Evolutionary conservation across 106 monocot species (phyloP), one percentile per base, ranked within the genome.

Genomic region (Vanilla planifolia): DNA sequence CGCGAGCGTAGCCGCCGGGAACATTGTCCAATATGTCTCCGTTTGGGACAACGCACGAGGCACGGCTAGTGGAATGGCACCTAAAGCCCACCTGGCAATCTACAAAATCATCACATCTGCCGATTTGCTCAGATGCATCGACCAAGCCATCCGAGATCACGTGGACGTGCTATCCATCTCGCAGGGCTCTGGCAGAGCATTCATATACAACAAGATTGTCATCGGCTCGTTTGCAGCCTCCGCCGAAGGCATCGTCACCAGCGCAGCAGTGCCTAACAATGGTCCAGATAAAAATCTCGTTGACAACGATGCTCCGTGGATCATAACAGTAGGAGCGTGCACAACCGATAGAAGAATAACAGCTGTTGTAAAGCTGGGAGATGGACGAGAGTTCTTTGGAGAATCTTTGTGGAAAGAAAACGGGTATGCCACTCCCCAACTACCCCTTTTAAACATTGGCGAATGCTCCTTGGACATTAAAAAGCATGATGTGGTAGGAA

Each of bases 1-100:
- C 0, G 62, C 80, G 3, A 68, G 71, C 45, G 71, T 63, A 3
- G 85, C 77, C 0, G 67, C 68, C 0, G 80, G 85, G 14, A 43
- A 32, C 39, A 40, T 53, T 19, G 77, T 77, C 1, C 7, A 22
- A 2, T 24, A 32, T n/a, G 70, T 68, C 46, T 10, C 27, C 1
- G 43, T 68, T 2, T 30, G 51, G 7, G 69, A 64, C 23, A 34
- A 46, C 1, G 71, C 53, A 1, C 9, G 21, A 15, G 77, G 73
- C 6, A 48, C 22, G 5, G 70, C 73, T 10, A 46, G 59, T 8
- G 77, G 80, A 8, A 69, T 76, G 6, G 74, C 77, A 19, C 66
- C 77, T 0, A 40, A 48, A 2, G 74, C 83, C 0, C 71, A 83
- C 60, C 16, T 77, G 4, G 69, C 80, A 20, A 23, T 73, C 33